Evolutionary conservation across 352 stramenopile genomes (phyloP).

Genomic region (Thraustotheca clavata): DNA sequence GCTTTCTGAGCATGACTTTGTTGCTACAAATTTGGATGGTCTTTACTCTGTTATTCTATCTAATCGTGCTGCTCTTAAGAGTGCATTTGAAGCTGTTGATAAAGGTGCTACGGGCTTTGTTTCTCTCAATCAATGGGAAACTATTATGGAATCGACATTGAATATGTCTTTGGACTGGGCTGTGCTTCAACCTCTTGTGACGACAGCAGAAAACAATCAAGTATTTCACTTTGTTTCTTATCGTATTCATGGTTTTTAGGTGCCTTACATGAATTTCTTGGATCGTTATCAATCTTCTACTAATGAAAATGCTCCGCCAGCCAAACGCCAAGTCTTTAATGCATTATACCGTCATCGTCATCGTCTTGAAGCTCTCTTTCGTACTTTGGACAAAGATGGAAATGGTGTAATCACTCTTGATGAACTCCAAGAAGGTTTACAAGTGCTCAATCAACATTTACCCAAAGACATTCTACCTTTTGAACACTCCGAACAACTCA

Average conservation of each 20-base stretch:
- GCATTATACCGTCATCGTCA: slow-evolving; percentile 71
- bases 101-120: slow-evolving; percentile 36
- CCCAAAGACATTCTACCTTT: slow-evolving; percentile 58
- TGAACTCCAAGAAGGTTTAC: slow-evolving; percentile 67
- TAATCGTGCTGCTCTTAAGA: slow-evolving; percentile 46
- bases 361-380: slow-evolving; percentile 76
- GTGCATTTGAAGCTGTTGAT: slow-evolving; percentile 57
- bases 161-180: slow-evolving; percentile 73
- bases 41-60: slow-evolving; percentile 78
- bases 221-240: neutral
- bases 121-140: slow-evolving; percentile 38
- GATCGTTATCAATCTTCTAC: slow-evolving; percentile 70
- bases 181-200: slow-evolving; percentile 67
- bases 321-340: slow-evolving; percentile 46
- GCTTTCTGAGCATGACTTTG: slow-evolving; percentile 70
- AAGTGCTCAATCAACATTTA: slow-evolving; percentile 71
- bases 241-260: slow-evolving; percentile 19
- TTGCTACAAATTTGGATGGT: slow-evolving; percentile 65
- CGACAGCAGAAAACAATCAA: slow-evolving; percentile 54
- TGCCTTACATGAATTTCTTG: slow-evolving; percentile 71
- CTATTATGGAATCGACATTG: slow-evolving; percentile 67
- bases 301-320: slow-evolving; percentile 51
- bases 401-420: slow-evolving; percentile 78
- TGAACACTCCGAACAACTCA: slow-evolving; percentile 54
- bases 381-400: slow-evolving; percentile 63